Percentiles rank a stretch among this genome's conserved stretches.
phyloP scores from a whole-genome alignment of 1,284 basidiomycete species.

The Tilletia horrida region DNA sequence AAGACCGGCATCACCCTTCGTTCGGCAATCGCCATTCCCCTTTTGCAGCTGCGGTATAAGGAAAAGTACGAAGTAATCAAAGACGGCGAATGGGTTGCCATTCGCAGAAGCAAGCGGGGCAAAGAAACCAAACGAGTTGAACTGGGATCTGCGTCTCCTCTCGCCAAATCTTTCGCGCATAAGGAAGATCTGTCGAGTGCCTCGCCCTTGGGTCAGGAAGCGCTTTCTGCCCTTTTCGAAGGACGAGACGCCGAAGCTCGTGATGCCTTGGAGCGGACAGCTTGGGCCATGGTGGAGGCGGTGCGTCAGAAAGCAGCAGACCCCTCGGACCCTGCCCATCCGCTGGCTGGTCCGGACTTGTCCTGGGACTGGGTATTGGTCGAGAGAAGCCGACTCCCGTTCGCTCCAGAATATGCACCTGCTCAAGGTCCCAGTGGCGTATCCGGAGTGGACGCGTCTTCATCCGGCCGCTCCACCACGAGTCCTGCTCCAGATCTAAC shows the following conservation, averaged over 20 bases:
- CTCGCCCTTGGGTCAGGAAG: slow-evolving; percentile 19
- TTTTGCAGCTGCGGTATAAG: slow-evolving; percentile 28
- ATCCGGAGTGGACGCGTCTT: background rate
- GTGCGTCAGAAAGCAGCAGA: slow-evolving; percentile 20
- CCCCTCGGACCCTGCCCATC: slow-evolving; percentile 19
- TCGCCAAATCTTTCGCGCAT: slow-evolving; percentile 16
- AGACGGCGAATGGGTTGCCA: slow-evolving; percentile 7
- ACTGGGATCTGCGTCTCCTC: background rate
- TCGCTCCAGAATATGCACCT: background rate
- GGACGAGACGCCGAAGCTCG: slow-evolving; percentile 19
- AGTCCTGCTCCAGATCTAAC: slow-evolving; percentile 20
- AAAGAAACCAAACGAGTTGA: background rate
- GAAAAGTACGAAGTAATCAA: background rate
- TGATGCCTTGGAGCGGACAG: slow-evolving; percentile 22
- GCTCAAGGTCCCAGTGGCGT: slow-evolving; percentile 7
- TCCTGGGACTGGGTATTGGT: slow-evolving; percentile 39
- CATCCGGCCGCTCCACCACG: background rate
- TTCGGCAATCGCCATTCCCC: slow-evolving; percentile 32
- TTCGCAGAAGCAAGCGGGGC: background rate
- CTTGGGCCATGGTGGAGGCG: slow-evolving; percentile 29
- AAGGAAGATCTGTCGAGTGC: slow-evolving; percentile 14
- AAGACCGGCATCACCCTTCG: slow-evolving; percentile 26
- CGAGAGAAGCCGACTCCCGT: slow-evolving; percentile 30
- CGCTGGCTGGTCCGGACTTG: slow-evolving; percentile 33
- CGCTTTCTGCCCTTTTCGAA: slow-evolving; percentile 22